Percentiles rank a stretch among this genome's conserved stretches.
Conservation (phyloP, 2,329 filamentous ascomycete genomes). For the Epichloe amarillans region DNA sequence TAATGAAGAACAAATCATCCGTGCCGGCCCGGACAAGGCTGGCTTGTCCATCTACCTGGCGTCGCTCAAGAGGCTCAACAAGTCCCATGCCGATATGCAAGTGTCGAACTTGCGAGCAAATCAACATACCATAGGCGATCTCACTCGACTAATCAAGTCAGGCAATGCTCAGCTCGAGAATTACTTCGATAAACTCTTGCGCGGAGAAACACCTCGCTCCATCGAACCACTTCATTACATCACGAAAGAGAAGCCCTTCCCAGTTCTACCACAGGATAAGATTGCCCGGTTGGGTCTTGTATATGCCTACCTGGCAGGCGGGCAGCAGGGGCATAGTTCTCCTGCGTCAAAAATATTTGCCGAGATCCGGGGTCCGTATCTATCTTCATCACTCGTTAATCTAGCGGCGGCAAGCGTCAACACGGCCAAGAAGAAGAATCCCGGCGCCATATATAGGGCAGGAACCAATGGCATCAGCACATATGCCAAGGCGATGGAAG, state of each 20-base stretch:
- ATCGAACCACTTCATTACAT: conserved; percentile 87
- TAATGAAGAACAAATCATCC: conserved; percentile 82
- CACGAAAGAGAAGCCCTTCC: conserved; percentile 79
- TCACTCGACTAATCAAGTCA: conserved; percentile 61
- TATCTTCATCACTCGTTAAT: conserved; percentile 72
- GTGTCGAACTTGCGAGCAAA: conserved; percentile 86
- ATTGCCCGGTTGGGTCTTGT: conserved; percentile 66
- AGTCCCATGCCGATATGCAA: conserved; percentile 72
- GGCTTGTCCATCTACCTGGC: conserved; percentile 76
- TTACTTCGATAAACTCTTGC: conserved; percentile 65
- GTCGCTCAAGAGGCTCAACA: conserved; percentile 78
- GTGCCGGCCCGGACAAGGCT: conserved; percentile 69
- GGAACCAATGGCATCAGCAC: conserved; percentile 86
- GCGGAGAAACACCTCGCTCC: conserved; percentile 60
- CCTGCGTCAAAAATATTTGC: conserved; percentile 73
- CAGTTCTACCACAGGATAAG: conserved; percentile 63
- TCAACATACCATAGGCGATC: conserved; percentile 72
- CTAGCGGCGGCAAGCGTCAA: conserved; percentile 76
- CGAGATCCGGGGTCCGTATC: conserved; percentile 73
- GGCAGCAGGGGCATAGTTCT: conserved; percentile 46
- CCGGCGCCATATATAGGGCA: conserved; percentile 72
- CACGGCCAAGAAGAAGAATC: conserved; percentile 66
- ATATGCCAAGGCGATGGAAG: conserved; percentile 79
- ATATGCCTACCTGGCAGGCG: conserved; percentile 59
- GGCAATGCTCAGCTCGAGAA: conserved; percentile 76